A percentile compares a stretch with the other conserved stretches of the same genome.
Conservation (phyloP, 768 basidiomycete species). For the Boletus edulis region DNA sequence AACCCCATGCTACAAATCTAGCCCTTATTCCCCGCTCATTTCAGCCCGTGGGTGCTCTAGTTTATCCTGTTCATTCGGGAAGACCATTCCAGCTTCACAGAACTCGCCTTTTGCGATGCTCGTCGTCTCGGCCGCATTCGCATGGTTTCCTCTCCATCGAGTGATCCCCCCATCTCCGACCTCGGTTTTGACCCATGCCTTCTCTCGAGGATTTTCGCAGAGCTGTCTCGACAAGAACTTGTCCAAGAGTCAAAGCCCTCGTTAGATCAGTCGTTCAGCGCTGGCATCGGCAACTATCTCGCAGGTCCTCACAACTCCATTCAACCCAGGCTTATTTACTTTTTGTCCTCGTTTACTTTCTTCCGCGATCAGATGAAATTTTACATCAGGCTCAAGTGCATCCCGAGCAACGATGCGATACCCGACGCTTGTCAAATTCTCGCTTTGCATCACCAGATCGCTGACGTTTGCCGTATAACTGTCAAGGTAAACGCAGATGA, state of each 20-base stretch:
- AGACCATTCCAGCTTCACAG: constrained; percentile 31
- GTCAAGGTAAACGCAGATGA: constrained; percentile 72
- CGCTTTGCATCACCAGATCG: constrained; percentile 50
- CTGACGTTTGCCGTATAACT: constrained; percentile 55
- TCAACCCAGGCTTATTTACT: neutral
- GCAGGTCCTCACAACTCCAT: constrained; percentile 45
- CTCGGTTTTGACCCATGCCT: constrained; percentile 80
- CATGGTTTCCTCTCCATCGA: constrained; percentile 52
- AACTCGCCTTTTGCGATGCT: constrained; percentile 71
- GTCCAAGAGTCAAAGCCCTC: constrained; percentile 73
- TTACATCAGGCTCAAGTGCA: constrained; percentile 73
- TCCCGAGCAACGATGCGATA: constrained; percentile 64
- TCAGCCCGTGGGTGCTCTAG: constrained; percentile 29
- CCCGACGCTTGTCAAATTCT: constrained; percentile 45
- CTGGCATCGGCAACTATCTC: constrained; percentile 82
- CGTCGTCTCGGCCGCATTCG: constrained; percentile 71
- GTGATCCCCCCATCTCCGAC: constrained; percentile 66
- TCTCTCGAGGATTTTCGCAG: constrained; percentile 47
- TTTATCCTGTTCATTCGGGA: constrained; percentile 62
- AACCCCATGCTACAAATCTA: constrained; percentile 49
- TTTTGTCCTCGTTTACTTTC: no score
- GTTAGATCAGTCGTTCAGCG: constrained; percentile 76
- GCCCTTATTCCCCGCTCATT: constrained; percentile 8
- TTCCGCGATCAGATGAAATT: constrained; percentile 57
- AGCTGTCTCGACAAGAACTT: constrained; percentile 50